Evolutionary conservation across 495 filamentous ascomycete genomes (phyloP), one percentile per base, ranked within the genome.

Genomic region (Penicillium chermesinum): DNA sequence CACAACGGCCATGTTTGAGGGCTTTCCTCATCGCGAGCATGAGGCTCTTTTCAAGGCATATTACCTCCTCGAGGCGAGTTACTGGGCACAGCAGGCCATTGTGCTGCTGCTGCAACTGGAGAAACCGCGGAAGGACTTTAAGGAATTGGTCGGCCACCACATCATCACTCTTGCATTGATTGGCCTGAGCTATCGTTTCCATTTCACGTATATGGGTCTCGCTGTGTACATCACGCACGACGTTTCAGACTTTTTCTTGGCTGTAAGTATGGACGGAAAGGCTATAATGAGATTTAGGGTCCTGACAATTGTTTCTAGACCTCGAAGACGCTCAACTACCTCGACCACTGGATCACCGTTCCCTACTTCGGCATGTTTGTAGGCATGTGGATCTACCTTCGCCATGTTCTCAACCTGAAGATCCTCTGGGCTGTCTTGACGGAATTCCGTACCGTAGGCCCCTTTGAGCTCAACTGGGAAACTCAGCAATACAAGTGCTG

Each of bases 191-290:
- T 98, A 98, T 66, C 85, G 91, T 22, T 98, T 95, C 75, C 94
- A 98, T 67, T 98, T 98, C 67, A 93, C 93, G 7, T 91, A 94
- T 65, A 94, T 98, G 72, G 93, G 93, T n/a, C 62, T 98, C 33
- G 91, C 89, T 21, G 91, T 98, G 7, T 98, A 95, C 64, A 90
- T 96, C 50, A 97, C 93, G 16, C 89, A 95, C 59, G 93, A 98
- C 55, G 87, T 97, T 52, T 87, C 82, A 44, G 93, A 98, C 61
- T 96, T 97, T 68, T 98, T 98, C 81, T 76, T 98, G 13, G 94
- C 94, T 16, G 89, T 93, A 82, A 67, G 87, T 58, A 8, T 17
- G 20, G 10, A 13, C 13, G 17, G 15, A 37, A 18, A 6, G 4
- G 4, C 10, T 30, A 5, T 10, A 5, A 4, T 5, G 25, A 30